Evolutionary conservation across 2,329 filamentous ascomycete genomes (phyloP), one percentile per base, ranked within the genome.

Genomic region (Monosporascus ibericus): DNA sequence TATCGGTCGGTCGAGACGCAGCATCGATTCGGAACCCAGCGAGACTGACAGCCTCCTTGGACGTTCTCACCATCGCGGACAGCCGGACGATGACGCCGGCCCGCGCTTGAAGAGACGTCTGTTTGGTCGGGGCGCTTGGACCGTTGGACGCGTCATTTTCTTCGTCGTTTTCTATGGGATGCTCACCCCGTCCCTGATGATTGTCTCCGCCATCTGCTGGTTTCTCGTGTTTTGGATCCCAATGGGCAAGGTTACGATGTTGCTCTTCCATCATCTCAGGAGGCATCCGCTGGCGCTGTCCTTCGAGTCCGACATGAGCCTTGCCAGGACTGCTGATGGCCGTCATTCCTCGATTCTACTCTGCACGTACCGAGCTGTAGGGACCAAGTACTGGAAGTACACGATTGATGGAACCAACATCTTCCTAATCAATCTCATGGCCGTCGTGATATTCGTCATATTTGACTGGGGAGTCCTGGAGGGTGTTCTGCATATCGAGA

Each of bases 381-480:
- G 94, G 14, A 78, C 85, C 60, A 92, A 92, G 70, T 99, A 99
- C 75, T 99, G 95, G 92, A 99, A 99, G 73, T 99, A 99, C 72
- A 99, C 94, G 4, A 79, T 99, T 53, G 94, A 99, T 66, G 95
- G 94, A 51, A 99, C 94, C 55, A 99, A 99, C 72, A 95, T 99
- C 66, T 97, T 99, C 73, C 83, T 99, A 60, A 96, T 99, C 76
- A 99, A 99, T 68, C 81, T 99, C 52, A 90, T 97, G 74, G 87
- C 84, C 14, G 82, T 99, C 18, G 94, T 99, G n/a, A 75, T 89
- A 24, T 96, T 99, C 66, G 88, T 92, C 64, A 95, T 99, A 57
- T 83, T 95, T 59, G 94, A 99, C 75, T 97, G 92, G 78, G 85
- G 85, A 54, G 77, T 99, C 24, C 76, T 99, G 25, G 80, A 85